These are phyloP conservation scores for Caloboletus inedulis DNA, from an alignment of 1,284 basidiomycete genomes.

Conservation along the genomic window DNA sequence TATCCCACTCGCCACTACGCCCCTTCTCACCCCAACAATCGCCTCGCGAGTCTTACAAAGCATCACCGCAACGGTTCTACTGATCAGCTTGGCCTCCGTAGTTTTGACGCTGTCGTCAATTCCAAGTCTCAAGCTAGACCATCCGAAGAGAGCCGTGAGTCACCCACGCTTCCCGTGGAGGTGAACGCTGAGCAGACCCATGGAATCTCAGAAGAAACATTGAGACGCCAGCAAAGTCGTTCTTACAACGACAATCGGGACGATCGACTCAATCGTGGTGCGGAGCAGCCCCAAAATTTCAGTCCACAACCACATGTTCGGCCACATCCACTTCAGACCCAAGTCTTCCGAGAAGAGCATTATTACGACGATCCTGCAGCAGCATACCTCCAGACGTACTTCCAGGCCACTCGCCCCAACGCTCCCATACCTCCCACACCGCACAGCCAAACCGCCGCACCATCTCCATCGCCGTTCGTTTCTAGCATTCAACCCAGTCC, in stretches of 20 bases:
- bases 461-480: slow-evolving; percentile 61
- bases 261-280: slow-evolving; percentile 17
- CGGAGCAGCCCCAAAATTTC: slow-evolving; percentile 18
- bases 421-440: slow-evolving; percentile 76
- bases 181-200: slow-evolving; percentile 17
- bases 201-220: slow-evolving; percentile 12
- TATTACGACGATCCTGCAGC: slow-evolving; percentile 53
- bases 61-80: slow-evolving; percentile 45
- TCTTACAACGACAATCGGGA: slow-evolving; percentile 19
- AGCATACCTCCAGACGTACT: slow-evolving; percentile 56
- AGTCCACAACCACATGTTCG: slow-evolving; percentile 14
- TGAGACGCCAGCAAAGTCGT: slow-evolving; percentile 21
- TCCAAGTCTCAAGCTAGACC: slow-evolving; percentile 38
- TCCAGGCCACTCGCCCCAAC: slow-evolving; percentile 57
- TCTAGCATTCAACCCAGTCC: slow-evolving; percentile 47
- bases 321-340: slow-evolving; percentile 30
- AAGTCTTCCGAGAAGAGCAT: slow-evolving; percentile 28
- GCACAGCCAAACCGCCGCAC: slow-evolving; percentile 66
- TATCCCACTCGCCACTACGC: slow-evolving; percentile 28
- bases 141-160: slow-evolving; percentile 32
- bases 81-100: slow-evolving; percentile 58
- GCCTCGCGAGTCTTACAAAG: slow-evolving; percentile 24
- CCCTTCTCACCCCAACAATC: slow-evolving; percentile 21
- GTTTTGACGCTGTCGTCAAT: slow-evolving; percentile 54
- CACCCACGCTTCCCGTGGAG: slow-evolving; percentile 3